Conservation (phyloP, 257 asterid species). For the Orobanche coerulescens region DNA sequence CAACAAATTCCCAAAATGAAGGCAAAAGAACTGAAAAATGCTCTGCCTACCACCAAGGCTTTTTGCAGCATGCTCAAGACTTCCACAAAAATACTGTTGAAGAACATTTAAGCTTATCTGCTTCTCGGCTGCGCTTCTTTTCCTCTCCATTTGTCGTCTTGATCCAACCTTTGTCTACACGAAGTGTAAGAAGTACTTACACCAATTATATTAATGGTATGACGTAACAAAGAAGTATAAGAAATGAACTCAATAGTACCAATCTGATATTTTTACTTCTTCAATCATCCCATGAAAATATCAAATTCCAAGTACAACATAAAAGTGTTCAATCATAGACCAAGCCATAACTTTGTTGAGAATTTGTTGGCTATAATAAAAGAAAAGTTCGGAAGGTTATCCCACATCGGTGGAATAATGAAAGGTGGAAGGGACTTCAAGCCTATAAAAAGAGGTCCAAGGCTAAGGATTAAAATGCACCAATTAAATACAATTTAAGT, state of each 20-base stretch:
- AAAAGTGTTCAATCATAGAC: too few relatives aligned
- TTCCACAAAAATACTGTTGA: constrained; percentile 66
- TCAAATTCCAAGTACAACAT: background rate
- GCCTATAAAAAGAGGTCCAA: too few relatives aligned
- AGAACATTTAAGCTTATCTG: constrained; percentile 58
- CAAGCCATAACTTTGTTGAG: too few relatives aligned
- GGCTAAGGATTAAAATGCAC: too few relatives aligned
- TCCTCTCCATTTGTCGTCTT: constrained; percentile 37
- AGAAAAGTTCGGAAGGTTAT: too few relatives aligned
- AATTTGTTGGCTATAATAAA: too few relatives aligned
- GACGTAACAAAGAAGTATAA: background rate
- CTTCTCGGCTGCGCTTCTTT: constrained; percentile 54
- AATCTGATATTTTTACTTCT: background rate
- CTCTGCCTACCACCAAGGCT: constrained; percentile 79
- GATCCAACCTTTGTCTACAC: constrained; percentile 26
- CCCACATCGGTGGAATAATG: too few relatives aligned
- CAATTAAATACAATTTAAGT: too few relatives aligned
- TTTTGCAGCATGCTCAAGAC: constrained; percentile 75
- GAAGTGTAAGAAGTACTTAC: background rate
- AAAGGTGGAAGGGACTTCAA: too few relatives aligned
- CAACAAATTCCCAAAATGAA: background rate
- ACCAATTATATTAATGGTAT: background rate
- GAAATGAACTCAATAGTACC: background rate
- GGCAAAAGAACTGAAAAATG: too few relatives aligned
- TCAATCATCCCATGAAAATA: background rate